phyloP scores from a whole-genome alignment of 169 alveolate genomes.

The Plasmodium chabaudi region DNA sequence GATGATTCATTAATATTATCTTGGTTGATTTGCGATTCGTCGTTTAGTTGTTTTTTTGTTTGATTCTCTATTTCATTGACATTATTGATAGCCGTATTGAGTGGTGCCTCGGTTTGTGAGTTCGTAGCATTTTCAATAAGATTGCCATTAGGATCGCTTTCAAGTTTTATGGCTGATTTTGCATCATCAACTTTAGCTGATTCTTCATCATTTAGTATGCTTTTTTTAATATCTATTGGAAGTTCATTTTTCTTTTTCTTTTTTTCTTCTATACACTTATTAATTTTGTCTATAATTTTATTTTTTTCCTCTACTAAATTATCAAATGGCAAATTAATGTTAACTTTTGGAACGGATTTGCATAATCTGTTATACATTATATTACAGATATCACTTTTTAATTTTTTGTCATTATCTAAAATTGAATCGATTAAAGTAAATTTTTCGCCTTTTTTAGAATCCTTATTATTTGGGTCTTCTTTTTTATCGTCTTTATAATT shows the following conservation, averaged over 20 bases:
- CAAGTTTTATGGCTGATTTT: background rate
- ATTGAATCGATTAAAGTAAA: conserved; percentile 56
- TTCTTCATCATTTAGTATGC: background rate
- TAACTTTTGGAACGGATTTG: conserved; percentile 67
- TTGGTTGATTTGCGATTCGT: background rate
- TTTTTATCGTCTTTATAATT: conserved; percentile 18
- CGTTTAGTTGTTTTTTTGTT: background rate
- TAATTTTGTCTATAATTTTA: conserved; percentile 52
- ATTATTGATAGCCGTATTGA: too few relatives aligned
- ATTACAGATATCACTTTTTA: conserved; percentile 55
- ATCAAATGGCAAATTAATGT: conserved; percentile 60
- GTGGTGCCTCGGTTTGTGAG: background rate
- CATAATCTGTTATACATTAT: conserved; percentile 60
- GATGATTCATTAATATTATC: background rate
- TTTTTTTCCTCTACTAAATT: conserved; percentile 64
- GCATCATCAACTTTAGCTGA: background rate
- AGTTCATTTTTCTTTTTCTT: conserved; percentile 14
- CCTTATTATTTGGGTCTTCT: conserved; percentile 7
- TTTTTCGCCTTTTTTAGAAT: conserved; percentile 6
- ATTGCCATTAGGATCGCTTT: background rate
- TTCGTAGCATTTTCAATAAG: background rate
- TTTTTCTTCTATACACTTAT: conserved; percentile 30
- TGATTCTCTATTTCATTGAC: background rate
- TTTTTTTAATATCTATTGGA: conserved; percentile 1
- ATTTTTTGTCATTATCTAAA: conserved; percentile 54